Percentiles rank a stretch among this genome's conserved stretches.
Evolutionary conservation across 1,284 basidiomycete species (phyloP).

Genomic region (Uromyces viciae-fabae): DNA sequence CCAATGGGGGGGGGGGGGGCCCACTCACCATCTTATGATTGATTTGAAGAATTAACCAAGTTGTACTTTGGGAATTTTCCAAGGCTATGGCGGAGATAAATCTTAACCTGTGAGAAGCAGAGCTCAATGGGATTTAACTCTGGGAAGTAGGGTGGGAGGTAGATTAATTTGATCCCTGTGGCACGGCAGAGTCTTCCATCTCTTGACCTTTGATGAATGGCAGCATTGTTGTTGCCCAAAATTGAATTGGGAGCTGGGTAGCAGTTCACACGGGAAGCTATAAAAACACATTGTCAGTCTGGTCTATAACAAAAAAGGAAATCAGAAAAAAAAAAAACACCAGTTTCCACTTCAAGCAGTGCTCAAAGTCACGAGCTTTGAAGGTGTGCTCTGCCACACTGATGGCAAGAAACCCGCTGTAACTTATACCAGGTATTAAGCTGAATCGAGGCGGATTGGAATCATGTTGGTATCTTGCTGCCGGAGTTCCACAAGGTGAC

Average conservation of each 20-base stretch:
- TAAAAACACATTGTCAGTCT: not conserved
- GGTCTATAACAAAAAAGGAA: not conserved
- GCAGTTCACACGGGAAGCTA: constrained; percentile 1
- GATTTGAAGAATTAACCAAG: not conserved
- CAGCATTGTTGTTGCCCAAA: constrained; percentile 10
- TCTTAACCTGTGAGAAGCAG: not conserved
- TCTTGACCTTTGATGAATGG: not conserved
- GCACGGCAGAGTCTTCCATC: not conserved
- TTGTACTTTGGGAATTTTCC: not conserved
- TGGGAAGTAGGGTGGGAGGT: constrained; percentile 12
- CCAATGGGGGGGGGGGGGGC: no score
- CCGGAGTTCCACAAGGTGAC: not conserved
- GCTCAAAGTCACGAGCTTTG: not conserved
- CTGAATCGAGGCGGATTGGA: not conserved
- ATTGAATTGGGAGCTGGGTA: not conserved
- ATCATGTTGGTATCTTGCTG: not conserved
- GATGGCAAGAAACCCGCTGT: not conserved
- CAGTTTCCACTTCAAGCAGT: constrained; percentile 1
- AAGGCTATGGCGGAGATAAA: not conserved
- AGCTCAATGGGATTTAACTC: constrained; percentile 20
- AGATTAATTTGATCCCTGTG: not conserved
- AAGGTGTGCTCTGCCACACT: not conserved
- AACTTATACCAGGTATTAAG: not conserved
- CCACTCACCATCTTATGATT: not conserved
- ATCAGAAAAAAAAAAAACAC: not conserved